Evolutionary conservation across 208 protist genomes (phyloP), one percentile per base, ranked within the genome.

Genomic region (Phytomonas sp.): DNA sequence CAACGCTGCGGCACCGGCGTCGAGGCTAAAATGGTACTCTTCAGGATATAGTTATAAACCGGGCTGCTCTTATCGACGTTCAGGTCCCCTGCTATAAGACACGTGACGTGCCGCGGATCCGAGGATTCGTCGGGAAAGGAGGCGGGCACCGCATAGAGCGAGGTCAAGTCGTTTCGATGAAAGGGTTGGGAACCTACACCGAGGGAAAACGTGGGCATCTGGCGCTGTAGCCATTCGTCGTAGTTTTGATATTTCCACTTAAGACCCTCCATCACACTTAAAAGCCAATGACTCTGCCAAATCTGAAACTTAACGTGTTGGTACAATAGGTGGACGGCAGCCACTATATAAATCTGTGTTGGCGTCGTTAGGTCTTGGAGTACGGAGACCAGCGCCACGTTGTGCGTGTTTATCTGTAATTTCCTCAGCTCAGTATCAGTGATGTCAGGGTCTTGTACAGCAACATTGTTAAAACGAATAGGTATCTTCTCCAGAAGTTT

Each of bases 71-170:
- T 77, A n/a, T 95, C 87, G 1, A 82, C 72, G 73, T 95, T 95
- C 66, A 94, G 91, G 77, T 95, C 91, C 30, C 91, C 91, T 14
- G 75, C 84, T 52, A 95, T 73, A 61, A 95, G 69, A 59, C 82
- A 82, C 2, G 76, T 77, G 12, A 91, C 82, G 10, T 37, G 11
- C 52, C 12, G 14, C 45, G 34, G 40, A 72, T 33, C 32, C 60
- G 26, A 11, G 29, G 26, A n/a, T 45, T 29, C 31, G 0, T 37
- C 32, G 33, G 32, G 14, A 67, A 59, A 26, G 73, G 63, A 37
- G 69, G 66, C 34, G 69, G 66, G n/a, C 40, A 60, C 7, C 49
- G 30, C 40, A 66, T 71, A 32, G 68, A 60, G 34, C 69, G 67
- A 70, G 61, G 67, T 23, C 63, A 69, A 8, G 32, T 32, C 29